Evolutionary conservation across 495 filamentous ascomycete genomes (phyloP).

Genomic region (Chaetomium tenue): DNA sequence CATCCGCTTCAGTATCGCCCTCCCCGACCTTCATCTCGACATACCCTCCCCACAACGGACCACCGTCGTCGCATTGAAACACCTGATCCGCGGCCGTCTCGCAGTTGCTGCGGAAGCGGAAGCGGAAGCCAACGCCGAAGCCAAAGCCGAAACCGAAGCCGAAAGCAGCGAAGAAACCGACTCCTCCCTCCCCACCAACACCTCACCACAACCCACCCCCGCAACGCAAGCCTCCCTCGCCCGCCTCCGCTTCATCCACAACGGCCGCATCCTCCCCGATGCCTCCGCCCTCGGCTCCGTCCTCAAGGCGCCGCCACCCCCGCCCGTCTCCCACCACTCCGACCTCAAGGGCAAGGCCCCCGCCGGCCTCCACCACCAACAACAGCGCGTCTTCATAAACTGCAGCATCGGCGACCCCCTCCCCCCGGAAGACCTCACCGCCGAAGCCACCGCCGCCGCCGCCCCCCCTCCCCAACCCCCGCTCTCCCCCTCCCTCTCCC

Average conservation of each 20-base stretch:
- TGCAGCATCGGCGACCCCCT: conserved; percentile 81
- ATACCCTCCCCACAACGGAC: conserved; percentile 64
- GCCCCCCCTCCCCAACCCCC: conserved; percentile 33
- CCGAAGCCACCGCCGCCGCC: conserved; percentile 59
- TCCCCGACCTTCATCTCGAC: conserved; percentile 79
- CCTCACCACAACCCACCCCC: conserved; percentile 33
- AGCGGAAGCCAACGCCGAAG: conserved; percentile 43
- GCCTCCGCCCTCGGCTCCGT: conserved; percentile 60
- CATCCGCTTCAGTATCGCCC: conserved; percentile 81
- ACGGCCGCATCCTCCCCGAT: conserved; percentile 79
- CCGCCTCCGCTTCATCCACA: conserved; percentile 81
- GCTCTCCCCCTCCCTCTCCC: conserved; percentile 3
- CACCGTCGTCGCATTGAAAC: conserved; percentile 72
- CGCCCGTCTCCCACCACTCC: conserved; percentile 37
- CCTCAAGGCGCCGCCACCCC: conserved; percentile 59
- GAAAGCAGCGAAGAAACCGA: background rate
- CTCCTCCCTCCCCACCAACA: conserved; percentile 49
- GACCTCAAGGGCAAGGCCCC: conserved; percentile 40
- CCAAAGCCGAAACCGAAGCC: conserved; percentile 46
- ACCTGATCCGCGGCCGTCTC: conserved; percentile 72
- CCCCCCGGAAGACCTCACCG: conserved; percentile 61
- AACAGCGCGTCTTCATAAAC: conserved; percentile 71
- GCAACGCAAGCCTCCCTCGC: conserved; percentile 51
- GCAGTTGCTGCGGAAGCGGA: conserved; percentile 51
- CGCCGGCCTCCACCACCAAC: conserved; percentile 23